phyloP scores from a whole-genome alignment of 768 basidiomycete species.

The Lentinula sp. region DNA sequence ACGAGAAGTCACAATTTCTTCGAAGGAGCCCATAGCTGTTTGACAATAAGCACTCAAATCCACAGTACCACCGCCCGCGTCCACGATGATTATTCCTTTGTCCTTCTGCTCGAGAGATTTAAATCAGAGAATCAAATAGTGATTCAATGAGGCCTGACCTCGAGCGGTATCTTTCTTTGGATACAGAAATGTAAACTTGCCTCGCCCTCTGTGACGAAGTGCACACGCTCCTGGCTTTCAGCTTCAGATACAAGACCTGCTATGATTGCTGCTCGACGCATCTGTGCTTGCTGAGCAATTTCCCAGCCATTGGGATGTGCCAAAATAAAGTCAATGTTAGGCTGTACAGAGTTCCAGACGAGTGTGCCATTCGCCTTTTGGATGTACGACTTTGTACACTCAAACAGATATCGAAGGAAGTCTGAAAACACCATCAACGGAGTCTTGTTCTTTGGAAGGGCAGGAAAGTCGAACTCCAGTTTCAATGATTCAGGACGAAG shows the following conservation, averaged over 20 bases:
- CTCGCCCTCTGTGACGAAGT: constrained; percentile 59
- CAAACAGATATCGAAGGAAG: constrained; percentile 41
- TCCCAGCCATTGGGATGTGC: constrained; percentile 67
- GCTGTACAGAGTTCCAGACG: constrained; percentile 39
- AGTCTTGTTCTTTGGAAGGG: constrained; percentile 35
- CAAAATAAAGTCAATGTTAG: constrained; percentile 43
- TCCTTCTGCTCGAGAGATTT: constrained; percentile 10
- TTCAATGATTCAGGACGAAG: constrained; percentile 21
- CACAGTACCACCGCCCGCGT: constrained; percentile 43
- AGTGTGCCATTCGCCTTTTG: constrained; percentile 33
- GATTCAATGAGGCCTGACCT: constrained; percentile 10
- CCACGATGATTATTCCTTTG: constrained; percentile 34
- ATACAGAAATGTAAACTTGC: constrained; percentile 57
- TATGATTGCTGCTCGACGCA: constrained; percentile 46
- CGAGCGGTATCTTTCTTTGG: constrained; percentile 21
- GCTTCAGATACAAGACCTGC: constrained; percentile 45
- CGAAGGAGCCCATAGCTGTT: constrained; percentile 18
- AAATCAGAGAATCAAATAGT: not conserved
- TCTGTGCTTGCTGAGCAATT: constrained; percentile 48
- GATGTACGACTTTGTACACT: constrained; percentile 41
- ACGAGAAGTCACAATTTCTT: constrained; percentile 29
- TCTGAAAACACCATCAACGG: constrained; percentile 40
- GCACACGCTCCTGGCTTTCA: constrained; percentile 34
- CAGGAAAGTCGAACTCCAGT: constrained; percentile 21
- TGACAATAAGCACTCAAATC: constrained; percentile 35